These are phyloP conservation scores for Fusarium gaditjirri DNA, from an alignment of 2,329 filamentous ascomycete species.

Conservation along the genomic window DNA sequence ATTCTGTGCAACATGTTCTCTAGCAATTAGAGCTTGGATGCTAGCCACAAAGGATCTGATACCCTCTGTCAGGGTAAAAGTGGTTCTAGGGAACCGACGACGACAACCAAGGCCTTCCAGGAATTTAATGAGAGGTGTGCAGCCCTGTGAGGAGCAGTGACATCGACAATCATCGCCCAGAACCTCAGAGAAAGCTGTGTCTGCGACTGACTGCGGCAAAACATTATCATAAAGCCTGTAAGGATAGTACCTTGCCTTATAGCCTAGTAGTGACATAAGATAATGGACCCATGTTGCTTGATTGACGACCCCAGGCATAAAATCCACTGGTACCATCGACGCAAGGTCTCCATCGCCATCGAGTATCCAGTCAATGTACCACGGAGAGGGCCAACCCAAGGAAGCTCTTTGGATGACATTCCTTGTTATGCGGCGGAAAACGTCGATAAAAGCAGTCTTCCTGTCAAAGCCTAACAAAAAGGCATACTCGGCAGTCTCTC, in stretches of 20 bases:
- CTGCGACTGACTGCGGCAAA: not conserved
- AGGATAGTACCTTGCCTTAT: not conserved
- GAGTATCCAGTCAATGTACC: not conserved
- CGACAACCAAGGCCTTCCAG: not conserved
- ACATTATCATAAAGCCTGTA: accelerated
- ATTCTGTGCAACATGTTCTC: accelerated
- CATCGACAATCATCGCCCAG: not conserved
- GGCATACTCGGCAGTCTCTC: not conserved
- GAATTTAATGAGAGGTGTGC: not conserved
- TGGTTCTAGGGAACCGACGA: not conserved
- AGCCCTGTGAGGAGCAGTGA: not conserved
- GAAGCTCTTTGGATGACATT: accelerated
- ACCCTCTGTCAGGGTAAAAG: accelerated
- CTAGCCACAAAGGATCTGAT: not conserved
- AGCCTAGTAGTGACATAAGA: accelerated
- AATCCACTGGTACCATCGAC: accelerated
- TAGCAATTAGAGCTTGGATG: accelerated
- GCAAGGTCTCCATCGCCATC: accelerated
- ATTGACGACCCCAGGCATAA: accelerated
- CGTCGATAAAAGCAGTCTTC: not conserved
- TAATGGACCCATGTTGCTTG: not conserved
- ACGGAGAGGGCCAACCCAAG: accelerated
- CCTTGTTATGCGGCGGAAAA: accelerated
- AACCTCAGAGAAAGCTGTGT: accelerated
- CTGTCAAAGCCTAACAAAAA: not conserved